Base-by-base conservation (phyloP, 345 rosid genomes). In the Durio zibethinus region DNA sequence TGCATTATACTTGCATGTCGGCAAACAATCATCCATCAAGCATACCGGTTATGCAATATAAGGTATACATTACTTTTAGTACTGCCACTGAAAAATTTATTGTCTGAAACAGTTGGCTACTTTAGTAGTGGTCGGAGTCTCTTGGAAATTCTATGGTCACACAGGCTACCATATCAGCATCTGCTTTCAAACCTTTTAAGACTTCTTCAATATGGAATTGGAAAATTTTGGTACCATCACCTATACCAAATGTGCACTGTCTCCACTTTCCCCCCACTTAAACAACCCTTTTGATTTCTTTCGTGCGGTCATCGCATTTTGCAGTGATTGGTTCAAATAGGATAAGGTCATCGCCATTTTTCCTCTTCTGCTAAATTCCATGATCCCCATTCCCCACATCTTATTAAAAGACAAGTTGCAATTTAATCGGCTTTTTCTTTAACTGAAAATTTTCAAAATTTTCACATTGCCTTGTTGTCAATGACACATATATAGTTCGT, bases 261-360 rank as follows among this genome's bases (percentile, higher is more conserved):
- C 88, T 79, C 92, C 90, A 87, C 89, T 83, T 83, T 67, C 82
- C 36, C 72, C 84, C 85, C 90, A 87, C 87, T 83, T 76, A 77
- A 78, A 67, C 75, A 67, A 77, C 40, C 63, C 20, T 71, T 62
- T 68, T 48, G 15, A 57, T 52, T 76, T 80, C 74, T 76, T 80
- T 75, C 76, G 16, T 78, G 78, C 77, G 68, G 82, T 75, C 87
- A 80, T 80, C 76, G 11, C 68, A 35, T 69, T 73, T 23, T 68
- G 57, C 31, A 5, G 23, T 48, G 80, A 83, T 86, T 87, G 89
- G 92, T 63, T 86, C 72, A 69, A 77, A 78, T 67, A 80, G 89
- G 90, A 89, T 87, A 89, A 86, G 87, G 83, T 79, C 78, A 77
- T 81, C 80, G 60, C 59, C 77, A 68, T 72, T 69, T 72, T 70